Conservation (phyloP, 345 rosid species). For the Hevea brasiliensis region DNA sequence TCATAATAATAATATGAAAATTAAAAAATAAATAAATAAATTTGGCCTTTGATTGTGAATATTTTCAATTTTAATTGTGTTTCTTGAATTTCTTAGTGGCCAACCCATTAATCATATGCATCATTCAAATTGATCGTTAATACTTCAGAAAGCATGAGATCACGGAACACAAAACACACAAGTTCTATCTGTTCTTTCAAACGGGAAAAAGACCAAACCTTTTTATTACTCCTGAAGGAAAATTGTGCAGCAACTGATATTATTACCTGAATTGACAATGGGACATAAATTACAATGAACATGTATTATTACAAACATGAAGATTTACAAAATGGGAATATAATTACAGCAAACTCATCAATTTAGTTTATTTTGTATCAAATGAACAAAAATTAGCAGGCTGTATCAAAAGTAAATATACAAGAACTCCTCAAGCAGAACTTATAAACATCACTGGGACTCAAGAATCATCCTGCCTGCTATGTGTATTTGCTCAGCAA, state of each 20-base stretch:
- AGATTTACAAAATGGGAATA: slow-evolving; percentile 12
- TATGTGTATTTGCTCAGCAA: not conserved
- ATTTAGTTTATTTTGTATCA: slow-evolving; percentile 13
- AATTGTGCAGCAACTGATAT: not conserved
- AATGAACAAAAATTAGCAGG: not conserved
- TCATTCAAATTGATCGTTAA: no score
- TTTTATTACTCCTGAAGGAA: not conserved
- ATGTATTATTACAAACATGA: not conserved
- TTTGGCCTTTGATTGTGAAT: no score
- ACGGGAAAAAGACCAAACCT: not conserved
- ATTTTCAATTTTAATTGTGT: no score
- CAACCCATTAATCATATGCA: no score
- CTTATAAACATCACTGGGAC: not conserved
- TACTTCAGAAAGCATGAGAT: no score
- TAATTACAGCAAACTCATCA: slow-evolving; percentile 15
- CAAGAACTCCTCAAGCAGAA: slow-evolving; percentile 9
- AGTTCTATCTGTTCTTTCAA: no score
- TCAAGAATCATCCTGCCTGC: slow-evolving; percentile 3
- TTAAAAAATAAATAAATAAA: no score
- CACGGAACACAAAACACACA: no score
- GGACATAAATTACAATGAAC: not conserved
- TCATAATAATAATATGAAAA: no score
- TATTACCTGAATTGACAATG: not conserved
- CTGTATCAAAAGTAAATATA: slow-evolving; percentile 1
- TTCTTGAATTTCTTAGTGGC: no score